phyloP scores from a whole-genome alignment of 2,329 filamentous ascomycete species.

The Aspergillus sp. region DNA sequence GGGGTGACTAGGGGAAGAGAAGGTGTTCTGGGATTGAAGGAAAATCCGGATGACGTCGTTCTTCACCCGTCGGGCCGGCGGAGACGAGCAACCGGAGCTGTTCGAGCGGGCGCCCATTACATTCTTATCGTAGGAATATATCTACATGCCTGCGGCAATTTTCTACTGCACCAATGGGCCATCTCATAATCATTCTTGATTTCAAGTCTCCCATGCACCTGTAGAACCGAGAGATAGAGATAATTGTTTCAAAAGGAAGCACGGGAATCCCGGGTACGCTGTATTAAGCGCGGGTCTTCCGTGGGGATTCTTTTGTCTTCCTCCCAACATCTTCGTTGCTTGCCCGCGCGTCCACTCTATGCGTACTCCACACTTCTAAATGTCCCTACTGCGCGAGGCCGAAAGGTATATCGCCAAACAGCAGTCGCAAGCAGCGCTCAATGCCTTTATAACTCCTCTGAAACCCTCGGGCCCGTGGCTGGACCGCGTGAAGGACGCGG shows the following conservation, averaged over 20 bases:
- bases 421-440: slow-evolving; percentile 34
- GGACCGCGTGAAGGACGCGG: slow-evolving; percentile 38
- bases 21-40: background rate
- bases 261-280: too few relatives aligned
- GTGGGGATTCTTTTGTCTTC: background rate
- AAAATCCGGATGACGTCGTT: slow-evolving; percentile 24
- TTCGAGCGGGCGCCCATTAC: slow-evolving; percentile 3
- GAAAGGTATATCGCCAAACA: slow-evolving; percentile 45
- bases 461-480: slow-evolving; percentile 34
- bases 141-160: too few relatives aligned
- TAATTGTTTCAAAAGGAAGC: too few relatives aligned
- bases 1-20: background rate
- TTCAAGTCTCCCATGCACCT: too few relatives aligned
- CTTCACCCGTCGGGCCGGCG: slow-evolving; percentile 20
- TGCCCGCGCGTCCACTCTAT: background rate
- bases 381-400: slow-evolving; percentile 46
- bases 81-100: slow-evolving; percentile 1
- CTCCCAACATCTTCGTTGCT: background rate
- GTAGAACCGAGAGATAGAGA: too few relatives aligned
- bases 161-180: too few relatives aligned
- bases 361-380: slow-evolving; percentile 24
- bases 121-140: background rate
- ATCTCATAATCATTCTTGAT: too few relatives aligned
- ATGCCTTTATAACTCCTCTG: slow-evolving; percentile 43
- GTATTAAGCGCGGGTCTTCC: background rate